These are phyloP conservation scores for Chlorophyllum brunneum DNA, from an alignment of 768 basidiomycete genomes.

Conservation along the genomic window DNA sequence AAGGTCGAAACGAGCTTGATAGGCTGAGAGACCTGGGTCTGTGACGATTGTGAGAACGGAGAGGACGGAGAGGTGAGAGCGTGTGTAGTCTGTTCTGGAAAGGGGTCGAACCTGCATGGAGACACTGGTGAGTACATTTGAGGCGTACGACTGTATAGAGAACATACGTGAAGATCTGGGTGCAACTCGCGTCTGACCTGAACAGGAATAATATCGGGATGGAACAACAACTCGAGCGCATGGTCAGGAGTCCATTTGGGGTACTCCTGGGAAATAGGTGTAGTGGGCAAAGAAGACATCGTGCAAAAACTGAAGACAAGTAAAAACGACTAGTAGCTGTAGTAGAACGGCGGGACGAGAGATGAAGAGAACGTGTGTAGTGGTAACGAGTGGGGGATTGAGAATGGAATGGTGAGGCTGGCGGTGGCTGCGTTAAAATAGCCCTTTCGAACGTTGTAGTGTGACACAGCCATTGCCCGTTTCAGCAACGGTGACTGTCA, in stretches of 20 bases:
- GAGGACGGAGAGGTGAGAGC: constrained; percentile 84
- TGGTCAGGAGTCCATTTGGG: constrained; percentile 33
- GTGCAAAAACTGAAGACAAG: too few relatives aligned
- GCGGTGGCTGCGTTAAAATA: constrained; percentile 7
- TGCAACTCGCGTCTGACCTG: constrained; percentile 60
- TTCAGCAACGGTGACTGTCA: too few relatives aligned
- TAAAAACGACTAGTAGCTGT: not conserved
- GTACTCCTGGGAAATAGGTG: constrained; percentile 17
- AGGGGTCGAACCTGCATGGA: constrained; percentile 79
- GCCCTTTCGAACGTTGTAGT: constrained; percentile 8
- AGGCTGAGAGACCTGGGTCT: constrained; percentile 56
- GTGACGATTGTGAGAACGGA: constrained; percentile 75
- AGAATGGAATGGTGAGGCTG: not conserved
- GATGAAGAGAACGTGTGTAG: not conserved
- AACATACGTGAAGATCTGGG: constrained; percentile 61
- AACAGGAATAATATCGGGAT: constrained; percentile 62
- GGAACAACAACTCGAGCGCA: constrained; percentile 75
- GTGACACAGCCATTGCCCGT: too few relatives aligned
- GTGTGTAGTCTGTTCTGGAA: constrained; percentile 74
- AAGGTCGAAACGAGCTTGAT: constrained; percentile 64
- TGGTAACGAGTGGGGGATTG: too few relatives aligned
- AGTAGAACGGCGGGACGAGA: not conserved
- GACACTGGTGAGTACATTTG: not conserved
- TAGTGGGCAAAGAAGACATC: not conserved
- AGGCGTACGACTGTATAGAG: not conserved